Evolutionary conservation across 768 basidiomycete genomes (phyloP).

Genomic region (Lanmaoa pseudosensibilis): DNA sequence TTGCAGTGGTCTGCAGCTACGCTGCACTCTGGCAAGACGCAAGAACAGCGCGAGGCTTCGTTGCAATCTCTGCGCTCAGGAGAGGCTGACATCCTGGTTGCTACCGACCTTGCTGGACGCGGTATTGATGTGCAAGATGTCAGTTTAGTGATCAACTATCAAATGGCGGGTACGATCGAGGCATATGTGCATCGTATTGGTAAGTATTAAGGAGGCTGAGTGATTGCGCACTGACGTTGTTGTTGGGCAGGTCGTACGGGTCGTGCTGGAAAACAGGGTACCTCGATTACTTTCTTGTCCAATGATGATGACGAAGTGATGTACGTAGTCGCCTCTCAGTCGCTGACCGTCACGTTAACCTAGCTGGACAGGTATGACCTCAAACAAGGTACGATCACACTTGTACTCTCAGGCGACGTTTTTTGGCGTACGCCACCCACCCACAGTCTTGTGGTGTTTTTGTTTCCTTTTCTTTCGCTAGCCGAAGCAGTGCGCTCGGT

Average conservation of each 20-base stretch:
- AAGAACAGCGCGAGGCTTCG: conserved; percentile 94
- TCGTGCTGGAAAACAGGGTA: conserved; percentile 93
- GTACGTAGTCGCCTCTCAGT: conserved; percentile 48
- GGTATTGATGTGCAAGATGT: conserved; percentile 99
- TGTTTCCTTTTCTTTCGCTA: no score
- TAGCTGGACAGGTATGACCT: conserved; percentile 77
- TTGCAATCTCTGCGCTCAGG: conserved; percentile 84
- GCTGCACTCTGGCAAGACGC: conserved; percentile 95
- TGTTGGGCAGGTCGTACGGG: conserved; percentile 84
- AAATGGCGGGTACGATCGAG: conserved; percentile 96
- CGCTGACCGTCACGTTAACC: not conserved
- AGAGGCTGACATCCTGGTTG: conserved; percentile 86
- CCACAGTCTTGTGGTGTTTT: no score
- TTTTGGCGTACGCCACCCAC: not conserved
- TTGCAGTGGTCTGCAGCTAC: conserved; percentile 85
- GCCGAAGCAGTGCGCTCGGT: not conserved
- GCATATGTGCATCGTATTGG: conserved; percentile 98
- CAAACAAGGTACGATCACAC: conserved; percentile 69
- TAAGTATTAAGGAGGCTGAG: conserved; percentile 36
- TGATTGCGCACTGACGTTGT: conserved; percentile 1
- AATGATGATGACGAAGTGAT: conserved; percentile 98
- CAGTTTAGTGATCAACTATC: conserved; percentile 93
- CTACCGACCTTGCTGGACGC: conserved; percentile 96
- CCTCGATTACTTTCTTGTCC: conserved; percentile 92
- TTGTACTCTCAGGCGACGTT: not conserved